Base-by-base conservation (phyloP, 495 filamentous ascomycete genomes). In the Lineolata rhizophorae region DNA sequence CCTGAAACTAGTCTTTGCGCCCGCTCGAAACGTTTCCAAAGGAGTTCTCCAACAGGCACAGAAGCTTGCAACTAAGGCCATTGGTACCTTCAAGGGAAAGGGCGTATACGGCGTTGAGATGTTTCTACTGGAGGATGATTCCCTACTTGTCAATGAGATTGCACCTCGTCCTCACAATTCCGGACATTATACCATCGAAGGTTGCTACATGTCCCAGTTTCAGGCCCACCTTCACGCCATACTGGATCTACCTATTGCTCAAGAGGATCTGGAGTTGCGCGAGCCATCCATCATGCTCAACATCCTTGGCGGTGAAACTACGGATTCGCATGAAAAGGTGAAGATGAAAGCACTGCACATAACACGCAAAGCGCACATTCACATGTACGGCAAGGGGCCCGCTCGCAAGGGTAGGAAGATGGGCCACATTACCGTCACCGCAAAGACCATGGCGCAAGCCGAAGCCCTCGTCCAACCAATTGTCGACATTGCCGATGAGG, bases 81-180 rank as follows among this genome's bases (percentile, higher is more conserved):
- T 94, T 32, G 64, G 64, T 27, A 69, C 65, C 6, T 74, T 97
- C 38, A 69, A 71, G 56, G 87, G 87, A 30, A 76, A 84, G 40
- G 87, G 87, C 36, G 76, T 91, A 20, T 97, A 94, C 52, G 87
- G 85, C 0, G 84, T 95, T 0, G 87, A 97, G 53, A 79, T 95
- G 73, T 97, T 95, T 52, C 58, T 94, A 5, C 64, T 90, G n/a
- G 55, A 72, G 27, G 69, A 90, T 45, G 65, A 53, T 8, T 52
- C 48, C 1, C 60, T 91, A 2, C 54, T 91, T 38, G 61, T 97
- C 34, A 93, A 91, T 51, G 87, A 97, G 53, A 76, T 94, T 31
- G 87, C 87, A n/a, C 82, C 81, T 28, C 70, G 87, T 6, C 81
- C 84, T 26, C 87, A 97, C 55, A 97, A 95, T 54, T 91, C 81